Percentiles rank a stretch among this genome's conserved stretches.
These are phyloP conservation scores for Trametes meyenii DNA, from an alignment of 768 basidiomycete species.

Conservation along the genomic window DNA sequence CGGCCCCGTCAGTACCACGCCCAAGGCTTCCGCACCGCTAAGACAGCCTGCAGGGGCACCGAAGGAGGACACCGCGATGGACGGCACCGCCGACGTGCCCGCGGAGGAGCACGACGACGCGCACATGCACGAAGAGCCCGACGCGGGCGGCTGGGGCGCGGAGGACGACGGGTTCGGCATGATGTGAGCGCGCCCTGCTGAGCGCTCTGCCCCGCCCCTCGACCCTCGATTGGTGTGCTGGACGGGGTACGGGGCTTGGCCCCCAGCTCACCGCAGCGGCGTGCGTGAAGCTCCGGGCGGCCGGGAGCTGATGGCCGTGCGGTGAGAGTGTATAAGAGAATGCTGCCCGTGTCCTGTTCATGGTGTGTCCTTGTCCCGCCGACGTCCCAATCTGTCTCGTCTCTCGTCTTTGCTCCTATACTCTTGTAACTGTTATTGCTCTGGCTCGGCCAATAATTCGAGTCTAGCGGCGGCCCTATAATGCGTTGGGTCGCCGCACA, in stretches of 20 bases:
- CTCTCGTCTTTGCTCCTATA: not conserved
- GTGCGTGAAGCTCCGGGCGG: no score
- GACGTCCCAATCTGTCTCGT: not conserved
- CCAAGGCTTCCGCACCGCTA: conserved; percentile 22
- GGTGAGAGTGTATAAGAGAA: not conserved
- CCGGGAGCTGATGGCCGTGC: no score
- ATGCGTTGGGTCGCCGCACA: not conserved
- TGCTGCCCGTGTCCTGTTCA: not conserved
- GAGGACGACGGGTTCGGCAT: conserved; percentile 80
- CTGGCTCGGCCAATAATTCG: conserved; percentile 2
- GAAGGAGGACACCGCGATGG: conserved; percentile 27
- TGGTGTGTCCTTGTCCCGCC: not conserved
- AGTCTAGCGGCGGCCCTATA: conserved; percentile 3
- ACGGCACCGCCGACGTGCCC: conserved; percentile 32
- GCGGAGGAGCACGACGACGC: conserved; percentile 34
- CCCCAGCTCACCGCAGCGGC: no score
- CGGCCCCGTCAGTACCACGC: not conserved
- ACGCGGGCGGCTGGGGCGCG: conserved; percentile 73
- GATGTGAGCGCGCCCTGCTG: conserved; percentile 39
- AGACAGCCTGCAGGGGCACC: conserved; percentile 13
- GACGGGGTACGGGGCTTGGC: no score
- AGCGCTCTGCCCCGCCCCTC: no score
- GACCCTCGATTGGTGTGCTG: no score
- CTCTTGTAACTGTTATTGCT: conserved; percentile 13
- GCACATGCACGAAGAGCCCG: conserved; percentile 53